Evolutionary conservation across 768 basidiomycete genomes (phyloP), one percentile per base, ranked within the genome.

Genomic region (Cystobasidium onofrii): DNA sequence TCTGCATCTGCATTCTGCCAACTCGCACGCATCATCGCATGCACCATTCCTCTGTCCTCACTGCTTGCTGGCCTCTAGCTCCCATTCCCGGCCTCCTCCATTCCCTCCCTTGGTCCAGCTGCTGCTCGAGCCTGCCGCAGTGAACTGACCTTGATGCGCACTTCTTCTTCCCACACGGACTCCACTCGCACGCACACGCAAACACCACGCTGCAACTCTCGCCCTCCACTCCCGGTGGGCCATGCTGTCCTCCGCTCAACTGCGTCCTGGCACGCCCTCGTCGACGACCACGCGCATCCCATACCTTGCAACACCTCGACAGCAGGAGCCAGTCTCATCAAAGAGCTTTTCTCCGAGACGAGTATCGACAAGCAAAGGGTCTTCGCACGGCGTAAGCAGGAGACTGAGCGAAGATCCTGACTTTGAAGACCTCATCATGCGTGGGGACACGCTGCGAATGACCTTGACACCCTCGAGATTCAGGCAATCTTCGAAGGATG

Each of bases 361-460:
- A 39, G 15, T 15, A 6, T 39, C 39, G 15, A 7, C 18, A 20
- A n/a, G 46, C 46, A 50, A 20, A n/a, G 10, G 4, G 15, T 50
- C 46, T 20, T 20, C 20, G 10, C 9, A 50, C 46, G n/a, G 46
- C 6, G 13, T 20, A 4, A 25, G 6, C 4, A 34, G 9, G 23
- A 25, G 57, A 29, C 20, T 34, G 15, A 60, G 57, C 6, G 57
- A 60, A 60, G 57, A 60, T 12, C 29, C 57, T 15, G 63, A 64
- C 31, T 64, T 64, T 39, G 63, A 64, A 25, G 36, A 64, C 33
- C 39, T 64, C 33, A 41, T 64, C 25, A 41, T 27, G 39, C 25
- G 63, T 6, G 23, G 25, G 20, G 63, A 64, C 39, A 64, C 63
- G 31, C 63, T 64, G 25, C 25, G 36, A 25, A 64, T 64, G 63